phyloP scores from a whole-genome alignment of 1,139 yeast species.

The Geotrichum macrosporum region DNA sequence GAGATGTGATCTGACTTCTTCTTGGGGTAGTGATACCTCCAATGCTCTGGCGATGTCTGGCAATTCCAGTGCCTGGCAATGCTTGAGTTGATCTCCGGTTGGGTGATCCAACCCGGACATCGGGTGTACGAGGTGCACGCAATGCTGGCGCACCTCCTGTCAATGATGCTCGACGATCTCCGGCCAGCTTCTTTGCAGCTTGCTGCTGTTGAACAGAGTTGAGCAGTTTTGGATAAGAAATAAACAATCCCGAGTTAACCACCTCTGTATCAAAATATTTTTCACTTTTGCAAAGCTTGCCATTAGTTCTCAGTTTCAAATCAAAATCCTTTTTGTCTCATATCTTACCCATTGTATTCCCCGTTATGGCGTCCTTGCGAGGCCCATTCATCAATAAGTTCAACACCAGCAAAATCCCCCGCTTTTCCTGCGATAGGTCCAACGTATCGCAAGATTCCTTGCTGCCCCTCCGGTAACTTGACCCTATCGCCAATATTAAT shows the following conservation, averaged over 20 bases:
- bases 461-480: conserved; percentile 41
- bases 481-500: conserved; percentile 40
- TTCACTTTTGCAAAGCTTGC: conserved; percentile 1
- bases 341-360: conserved; percentile 46
- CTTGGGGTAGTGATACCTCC: conserved; percentile 4
- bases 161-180: conserved; percentile 5
- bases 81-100: conserved; percentile 10
- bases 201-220: conserved; percentile 13
- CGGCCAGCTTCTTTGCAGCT: not conserved
- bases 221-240: conserved; percentile 21
- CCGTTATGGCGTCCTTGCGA: conserved; percentile 79
- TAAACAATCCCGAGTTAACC: conserved; percentile 29
- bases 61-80: conserved; percentile 8
- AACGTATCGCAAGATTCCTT: conserved; percentile 62
- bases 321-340: not conserved
- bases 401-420: conserved; percentile 88
- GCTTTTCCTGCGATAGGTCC: conserved; percentile 71
- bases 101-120: not conserved
- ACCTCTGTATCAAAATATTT: conserved; percentile 18
- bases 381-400: conserved; percentile 61
- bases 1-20: conserved; percentile 1
- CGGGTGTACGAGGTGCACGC: conserved; percentile 11
- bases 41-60: conserved; percentile 9
- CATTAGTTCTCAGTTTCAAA: not conserved
- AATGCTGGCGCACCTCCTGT: conserved; percentile 6